Evolutionary conservation across 2,329 filamentous ascomycete genomes (phyloP).

Genomic region (Orbilia quercus): DNA sequence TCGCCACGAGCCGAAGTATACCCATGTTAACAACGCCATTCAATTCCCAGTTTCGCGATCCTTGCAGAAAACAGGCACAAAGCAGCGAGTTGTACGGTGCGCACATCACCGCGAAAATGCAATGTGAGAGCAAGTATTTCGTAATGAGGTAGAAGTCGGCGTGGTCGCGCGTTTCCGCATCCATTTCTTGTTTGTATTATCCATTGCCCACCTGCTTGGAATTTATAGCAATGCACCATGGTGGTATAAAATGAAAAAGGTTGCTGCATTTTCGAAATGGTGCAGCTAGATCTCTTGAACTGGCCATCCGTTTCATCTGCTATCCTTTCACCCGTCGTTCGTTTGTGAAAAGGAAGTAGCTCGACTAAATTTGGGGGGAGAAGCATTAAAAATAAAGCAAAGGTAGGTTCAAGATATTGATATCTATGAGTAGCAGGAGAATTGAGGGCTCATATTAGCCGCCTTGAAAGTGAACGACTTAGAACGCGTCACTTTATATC

Average conservation of each 20-base stretch:
- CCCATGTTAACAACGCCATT: neutral
- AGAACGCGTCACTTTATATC: neutral
- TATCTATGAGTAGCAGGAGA: too few species aligned
- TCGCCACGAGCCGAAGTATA: neutral
- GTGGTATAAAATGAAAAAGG: neutral
- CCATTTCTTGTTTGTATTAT: too few species aligned
- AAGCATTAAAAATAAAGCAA: too few species aligned
- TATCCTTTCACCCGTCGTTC: neutral
- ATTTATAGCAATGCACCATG: neutral
- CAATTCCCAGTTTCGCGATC: neutral
- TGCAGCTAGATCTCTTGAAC: neutral
- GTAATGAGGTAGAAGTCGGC: neutral
- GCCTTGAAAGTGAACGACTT: neutral
- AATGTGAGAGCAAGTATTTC: neutral
- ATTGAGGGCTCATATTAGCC: neutral
- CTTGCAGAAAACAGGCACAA: neutral
- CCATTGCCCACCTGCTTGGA: too few species aligned
- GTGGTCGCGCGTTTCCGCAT: too few species aligned
- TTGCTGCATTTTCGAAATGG: too few species aligned
- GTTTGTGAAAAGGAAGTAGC: neutral
- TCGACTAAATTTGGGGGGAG: too few species aligned
- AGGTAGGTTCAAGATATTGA: too few species aligned
- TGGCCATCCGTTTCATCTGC: neutral
- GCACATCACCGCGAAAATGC: neutral
- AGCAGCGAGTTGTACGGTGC: neutral